Evolutionary conservation across 139 green algal species (phyloP).

Genomic region (Marvania coccoides): DNA sequence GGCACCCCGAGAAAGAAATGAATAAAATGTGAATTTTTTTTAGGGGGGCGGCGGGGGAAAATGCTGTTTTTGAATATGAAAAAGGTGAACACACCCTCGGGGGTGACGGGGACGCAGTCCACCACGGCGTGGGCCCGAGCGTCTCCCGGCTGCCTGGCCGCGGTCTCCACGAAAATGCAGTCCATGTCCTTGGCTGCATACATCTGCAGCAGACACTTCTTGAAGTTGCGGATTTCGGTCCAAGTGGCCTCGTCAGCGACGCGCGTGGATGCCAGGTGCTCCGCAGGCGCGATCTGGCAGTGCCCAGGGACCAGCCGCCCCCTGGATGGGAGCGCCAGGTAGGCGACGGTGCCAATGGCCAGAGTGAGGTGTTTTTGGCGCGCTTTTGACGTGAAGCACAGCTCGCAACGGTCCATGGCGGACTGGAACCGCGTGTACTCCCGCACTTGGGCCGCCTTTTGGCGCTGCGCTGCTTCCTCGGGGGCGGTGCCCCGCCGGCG

Average conservation of each 20-base stretch:
- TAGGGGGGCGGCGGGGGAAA: too few species aligned
- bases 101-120: slow-evolving; percentile 73
- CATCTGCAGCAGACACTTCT: slow-evolving; percentile 95
- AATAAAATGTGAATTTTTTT: too few species aligned
- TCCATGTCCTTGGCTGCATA: slow-evolving; percentile 40
- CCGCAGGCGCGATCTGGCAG: slow-evolving; percentile 67
- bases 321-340: slow-evolving; percentile 72
- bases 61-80: too few species aligned
- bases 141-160: slow-evolving; percentile 40
- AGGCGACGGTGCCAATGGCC: slow-evolving; percentile 62
- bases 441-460: slow-evolving; percentile 36
- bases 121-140: slow-evolving; percentile 65
- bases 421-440: slow-evolving; percentile 14
- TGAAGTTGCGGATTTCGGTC: slow-evolving; percentile 97
- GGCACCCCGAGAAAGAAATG: too few species aligned
- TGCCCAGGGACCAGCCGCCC: slow-evolving; percentile 73
- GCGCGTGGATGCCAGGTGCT: slow-evolving; percentile 59
- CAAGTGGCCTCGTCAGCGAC: slow-evolving; percentile 75
- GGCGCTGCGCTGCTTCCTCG: slow-evolving; percentile 12
- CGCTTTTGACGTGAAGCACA: slow-evolving; percentile 33
- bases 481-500: background rate
- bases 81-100: slow-evolving; percentile 26
- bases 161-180: slow-evolving; percentile 88
- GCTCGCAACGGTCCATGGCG: slow-evolving; percentile 33
- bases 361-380: slow-evolving; percentile 70